Evolutionary conservation across 2,329 filamentous ascomycete genomes (phyloP).

Genomic region (Cladophialophora chaetospira): DNA sequence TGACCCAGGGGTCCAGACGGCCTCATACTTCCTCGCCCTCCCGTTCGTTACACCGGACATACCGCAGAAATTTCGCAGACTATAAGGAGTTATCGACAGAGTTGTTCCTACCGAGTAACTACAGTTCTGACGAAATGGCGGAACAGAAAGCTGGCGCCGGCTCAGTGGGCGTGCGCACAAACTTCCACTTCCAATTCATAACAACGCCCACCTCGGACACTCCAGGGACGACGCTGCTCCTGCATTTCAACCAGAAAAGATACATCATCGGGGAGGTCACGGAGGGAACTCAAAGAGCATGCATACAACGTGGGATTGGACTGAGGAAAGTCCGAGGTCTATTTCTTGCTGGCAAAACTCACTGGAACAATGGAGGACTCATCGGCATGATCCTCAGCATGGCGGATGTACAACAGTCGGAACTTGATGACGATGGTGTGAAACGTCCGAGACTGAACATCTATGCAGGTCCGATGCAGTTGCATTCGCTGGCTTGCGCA

Average conservation of each 20-base stretch:
- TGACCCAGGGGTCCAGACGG: neutral
- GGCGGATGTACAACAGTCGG: constrained; percentile 62
- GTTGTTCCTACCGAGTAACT: neutral
- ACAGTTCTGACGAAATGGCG: constrained; percentile 10
- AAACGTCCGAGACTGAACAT: constrained; percentile 28
- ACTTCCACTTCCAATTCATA: constrained; percentile 71
- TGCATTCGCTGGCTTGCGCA: constrained; percentile 77
- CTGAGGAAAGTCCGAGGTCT: constrained; percentile 71
- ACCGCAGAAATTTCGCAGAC: neutral
- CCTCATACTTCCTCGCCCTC: neutral
- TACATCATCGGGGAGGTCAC: constrained; percentile 82
- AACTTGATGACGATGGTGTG: constrained; percentile 33
- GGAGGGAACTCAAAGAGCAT: constrained; percentile 82
- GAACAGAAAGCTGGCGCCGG: constrained; percentile 8
- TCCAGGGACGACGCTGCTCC: constrained; percentile 71
- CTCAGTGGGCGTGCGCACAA: constrained; percentile 42
- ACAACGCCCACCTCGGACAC: constrained; percentile 87
- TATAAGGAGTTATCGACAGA: neutral
- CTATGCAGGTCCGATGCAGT: constrained; percentile 78
- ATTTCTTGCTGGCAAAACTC: constrained; percentile 76
- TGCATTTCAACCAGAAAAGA: constrained; percentile 78
- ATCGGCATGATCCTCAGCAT: constrained; percentile 83
- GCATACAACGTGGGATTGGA: constrained; percentile 67
- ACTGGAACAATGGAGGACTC: constrained; percentile 82
- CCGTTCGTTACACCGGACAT: neutral